These are phyloP conservation scores for Ambispora gerdemannii DNA, from an alignment of 192 early-diverging fungal species.

Conservation along the genomic window DNA sequence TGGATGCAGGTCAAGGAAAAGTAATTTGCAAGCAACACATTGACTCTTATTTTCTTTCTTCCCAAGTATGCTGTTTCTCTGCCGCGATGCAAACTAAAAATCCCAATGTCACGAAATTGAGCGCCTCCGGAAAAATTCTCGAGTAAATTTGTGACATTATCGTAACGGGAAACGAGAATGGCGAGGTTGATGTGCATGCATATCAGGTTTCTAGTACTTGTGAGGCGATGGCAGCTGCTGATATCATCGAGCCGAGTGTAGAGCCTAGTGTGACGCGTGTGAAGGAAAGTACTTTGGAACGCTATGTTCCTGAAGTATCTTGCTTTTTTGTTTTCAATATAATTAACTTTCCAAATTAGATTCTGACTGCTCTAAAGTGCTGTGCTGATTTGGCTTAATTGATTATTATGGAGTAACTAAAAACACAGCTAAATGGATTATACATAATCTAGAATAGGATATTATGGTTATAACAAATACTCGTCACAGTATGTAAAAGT, in stretches of 20 bases:
- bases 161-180: conserved; percentile 85
- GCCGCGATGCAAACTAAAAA: conserved; percentile 79
- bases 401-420: no score
- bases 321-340: no score
- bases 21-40: conserved; percentile 87
- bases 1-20: conserved; percentile 76
- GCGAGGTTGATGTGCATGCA: conserved; percentile 77
- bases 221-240: conserved; percentile 87
- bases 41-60: conserved; percentile 91
- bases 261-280: conserved; percentile 87
- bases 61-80: conserved; percentile 81
- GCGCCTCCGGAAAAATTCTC: conserved; percentile 77
- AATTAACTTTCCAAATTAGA: no score
- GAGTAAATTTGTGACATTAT: conserved; percentile 93
- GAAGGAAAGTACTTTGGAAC: conserved; percentile 60
- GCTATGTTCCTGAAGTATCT: conserved; percentile 96
- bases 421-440: no score
- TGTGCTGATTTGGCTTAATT: no score
- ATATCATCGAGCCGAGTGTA: conserved; percentile 85
- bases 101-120: conserved; percentile 69
- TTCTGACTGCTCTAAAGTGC: no score
- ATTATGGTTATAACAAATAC: no score
- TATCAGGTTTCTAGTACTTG: conserved; percentile 93
- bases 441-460: no score
- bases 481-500: no score